Percentiles rank a stretch among this genome's conserved stretches.
Evolutionary conservation across 345 rosid genomes (phyloP).

Genomic region (Litchi chinensis): DNA sequence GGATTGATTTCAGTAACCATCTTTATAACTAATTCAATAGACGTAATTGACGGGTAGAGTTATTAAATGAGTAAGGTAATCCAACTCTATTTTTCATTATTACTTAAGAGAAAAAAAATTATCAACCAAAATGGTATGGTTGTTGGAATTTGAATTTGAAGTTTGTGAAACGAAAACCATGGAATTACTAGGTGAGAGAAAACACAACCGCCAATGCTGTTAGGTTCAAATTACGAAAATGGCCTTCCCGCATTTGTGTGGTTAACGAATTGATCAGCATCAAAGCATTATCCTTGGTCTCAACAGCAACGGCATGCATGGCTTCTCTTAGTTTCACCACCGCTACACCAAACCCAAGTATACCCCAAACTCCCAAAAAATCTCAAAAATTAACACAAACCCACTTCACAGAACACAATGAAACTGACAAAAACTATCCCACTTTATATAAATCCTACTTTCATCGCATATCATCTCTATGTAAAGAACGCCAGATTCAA

Average conservation of each 20-base stretch:
- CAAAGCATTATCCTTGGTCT: not conserved
- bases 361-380: slow-evolving; percentile 8
- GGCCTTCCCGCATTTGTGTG: slow-evolving; percentile 17
- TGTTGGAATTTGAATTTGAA: too few relatives aligned
- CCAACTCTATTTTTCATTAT: too few relatives aligned
- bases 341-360: slow-evolving; percentile 18
- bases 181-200: too few relatives aligned
- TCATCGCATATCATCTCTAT: slow-evolving; percentile 50
- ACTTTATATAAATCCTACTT: slow-evolving; percentile 40
- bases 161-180: too few relatives aligned
- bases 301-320: slow-evolving; percentile 25
- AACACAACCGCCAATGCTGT: too few relatives aligned
- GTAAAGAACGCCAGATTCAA: slow-evolving; percentile 56
- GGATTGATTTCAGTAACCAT: too few relatives aligned
- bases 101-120: too few relatives aligned
- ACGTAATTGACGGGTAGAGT: too few relatives aligned
- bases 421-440: slow-evolving; percentile 1
- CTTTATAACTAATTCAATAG: too few relatives aligned
- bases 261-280: not conserved
- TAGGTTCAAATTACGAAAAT: not conserved
- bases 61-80: too few relatives aligned
- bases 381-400: slow-evolving; percentile 1
- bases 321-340: slow-evolving; percentile 34
- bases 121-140: too few relatives aligned
- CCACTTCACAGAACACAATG: slow-evolving; percentile 5